Percentiles rank a stretch among this genome's conserved stretches.
Conservation (phyloP, 1,284 basidiomycete species). For the Sporisorium sorghi region DNA sequence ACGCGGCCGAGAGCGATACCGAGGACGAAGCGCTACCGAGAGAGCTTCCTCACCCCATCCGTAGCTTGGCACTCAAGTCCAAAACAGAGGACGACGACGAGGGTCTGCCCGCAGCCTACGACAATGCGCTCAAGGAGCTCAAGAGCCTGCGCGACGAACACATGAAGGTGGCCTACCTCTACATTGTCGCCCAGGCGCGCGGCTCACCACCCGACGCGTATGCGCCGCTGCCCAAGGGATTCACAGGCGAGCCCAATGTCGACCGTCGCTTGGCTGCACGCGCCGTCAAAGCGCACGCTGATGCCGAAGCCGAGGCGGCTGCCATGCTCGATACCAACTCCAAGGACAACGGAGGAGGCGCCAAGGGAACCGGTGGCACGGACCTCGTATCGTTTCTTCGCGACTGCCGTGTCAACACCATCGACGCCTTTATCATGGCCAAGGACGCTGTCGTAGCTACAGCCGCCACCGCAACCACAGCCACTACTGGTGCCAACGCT, state of each 20-base stretch:
- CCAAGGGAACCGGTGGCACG: slow-evolving; percentile 66
- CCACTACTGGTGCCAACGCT: no score
- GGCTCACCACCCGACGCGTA: slow-evolving; percentile 53
- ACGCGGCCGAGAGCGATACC: slow-evolving; percentile 1
- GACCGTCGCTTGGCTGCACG: slow-evolving; percentile 27
- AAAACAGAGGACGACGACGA: slow-evolving; percentile 41
- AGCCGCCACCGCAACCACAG: background rate
- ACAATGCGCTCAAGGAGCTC: slow-evolving; percentile 78
- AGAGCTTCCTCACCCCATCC: slow-evolving; percentile 52
- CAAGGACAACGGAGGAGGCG: slow-evolving; percentile 33
- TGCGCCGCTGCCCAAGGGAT: slow-evolving; percentile 46
- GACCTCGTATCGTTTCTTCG: slow-evolving; percentile 61
- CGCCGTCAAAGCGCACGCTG: slow-evolving; percentile 8
- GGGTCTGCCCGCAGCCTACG: slow-evolving; percentile 73
- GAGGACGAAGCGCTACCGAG: background rate
- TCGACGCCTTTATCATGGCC: slow-evolving; percentile 53
- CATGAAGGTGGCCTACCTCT: slow-evolving; percentile 84
- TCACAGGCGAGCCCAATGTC: slow-evolving; percentile 37
- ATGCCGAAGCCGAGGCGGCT: slow-evolving; percentile 25
- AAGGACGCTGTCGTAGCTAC: slow-evolving; percentile 21
- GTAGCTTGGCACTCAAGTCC: slow-evolving; percentile 52
- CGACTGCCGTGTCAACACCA: slow-evolving; percentile 62
- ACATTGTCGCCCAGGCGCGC: slow-evolving; percentile 72
- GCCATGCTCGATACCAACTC: slow-evolving; percentile 37
- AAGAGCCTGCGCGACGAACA: slow-evolving; percentile 87